Percentiles rank a stretch among this genome's conserved stretches.
Conservation (phyloP, 331 rosid genomes). For the Prunus yedoensis region DNA sequence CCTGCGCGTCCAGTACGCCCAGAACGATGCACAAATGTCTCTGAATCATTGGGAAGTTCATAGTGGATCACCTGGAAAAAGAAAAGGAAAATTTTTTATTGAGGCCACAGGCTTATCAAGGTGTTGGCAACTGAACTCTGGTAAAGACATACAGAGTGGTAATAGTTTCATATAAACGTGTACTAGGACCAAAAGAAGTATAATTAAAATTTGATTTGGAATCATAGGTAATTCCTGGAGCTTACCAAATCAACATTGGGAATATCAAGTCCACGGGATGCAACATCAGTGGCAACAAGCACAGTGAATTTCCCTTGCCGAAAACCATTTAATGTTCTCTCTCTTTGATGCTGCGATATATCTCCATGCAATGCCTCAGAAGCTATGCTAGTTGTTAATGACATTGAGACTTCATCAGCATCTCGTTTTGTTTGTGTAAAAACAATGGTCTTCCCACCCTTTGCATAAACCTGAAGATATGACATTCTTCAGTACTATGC, state of each 20-base stretch:
- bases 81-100: neutral
- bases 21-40: slow-evolving; percentile 98
- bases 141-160: neutral
- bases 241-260: slow-evolving; percentile 96
- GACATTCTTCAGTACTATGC: slow-evolving; percentile 16
- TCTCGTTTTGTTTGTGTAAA: slow-evolving; percentile 95
- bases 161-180: neutral
- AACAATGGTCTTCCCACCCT: slow-evolving; percentile 98
- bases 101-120: slow-evolving; percentile 8
- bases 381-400: slow-evolving; percentile 73
- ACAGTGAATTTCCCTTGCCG: slow-evolving; percentile 98
- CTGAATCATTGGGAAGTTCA: slow-evolving; percentile 99
- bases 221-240: slow-evolving; percentile 20
- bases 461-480: slow-evolving; percentile 80
- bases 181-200: slow-evolving; percentile 14
- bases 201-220: neutral
- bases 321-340: slow-evolving; percentile 93
- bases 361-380: slow-evolving; percentile 99
- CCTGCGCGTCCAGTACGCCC: slow-evolving; percentile 99
- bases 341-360: slow-evolving; percentile 98
- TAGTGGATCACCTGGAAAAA: slow-evolving; percentile 81
- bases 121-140: slow-evolving; percentile 6
- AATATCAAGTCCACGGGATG: slow-evolving; percentile 98
- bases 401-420: slow-evolving; percentile 96
- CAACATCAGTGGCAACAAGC: slow-evolving; percentile 98